These are phyloP conservation scores for Fonsecaea monophora DNA, from an alignment of 2,329 filamentous ascomycete genomes.

Conservation along the genomic window DNA sequence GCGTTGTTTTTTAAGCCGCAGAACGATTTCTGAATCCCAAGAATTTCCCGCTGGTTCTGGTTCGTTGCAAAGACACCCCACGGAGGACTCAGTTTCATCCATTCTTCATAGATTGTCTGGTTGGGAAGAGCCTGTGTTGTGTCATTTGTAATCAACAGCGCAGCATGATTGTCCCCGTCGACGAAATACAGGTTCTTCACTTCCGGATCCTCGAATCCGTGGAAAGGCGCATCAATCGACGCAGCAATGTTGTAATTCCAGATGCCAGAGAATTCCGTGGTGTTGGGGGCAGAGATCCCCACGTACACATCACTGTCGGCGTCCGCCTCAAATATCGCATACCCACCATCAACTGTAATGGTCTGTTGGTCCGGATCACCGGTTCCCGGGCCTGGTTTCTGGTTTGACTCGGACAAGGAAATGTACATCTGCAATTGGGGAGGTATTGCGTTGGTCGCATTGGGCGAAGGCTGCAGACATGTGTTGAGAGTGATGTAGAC, in stretches of 20 bases:
- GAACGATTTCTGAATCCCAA: constrained; percentile 78
- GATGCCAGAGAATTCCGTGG: constrained; percentile 66
- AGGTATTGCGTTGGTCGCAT: constrained; percentile 58
- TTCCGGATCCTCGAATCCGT: constrained; percentile 50
- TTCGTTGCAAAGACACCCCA: constrained; percentile 81
- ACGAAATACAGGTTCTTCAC: constrained; percentile 75
- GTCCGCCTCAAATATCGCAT: constrained; percentile 68
- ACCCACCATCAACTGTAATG: constrained; percentile 69
- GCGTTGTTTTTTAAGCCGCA: constrained; percentile 77
- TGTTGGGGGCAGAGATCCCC: constrained; percentile 72
- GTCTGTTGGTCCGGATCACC: constrained; percentile 55
- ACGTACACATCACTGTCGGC: constrained; percentile 75
- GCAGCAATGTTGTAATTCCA: constrained; percentile 85
- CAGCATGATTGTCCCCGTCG: constrained; percentile 81
- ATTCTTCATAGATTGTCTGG: constrained; percentile 59
- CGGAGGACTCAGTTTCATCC: constrained; percentile 65
- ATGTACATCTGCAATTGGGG: constrained; percentile 81
- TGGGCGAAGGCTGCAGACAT: constrained; percentile 74
- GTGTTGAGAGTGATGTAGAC: constrained; percentile 87
- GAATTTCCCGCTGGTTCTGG: constrained; percentile 63
- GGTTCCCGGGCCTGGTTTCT: constrained; percentile 68
- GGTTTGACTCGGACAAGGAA: constrained; percentile 69
- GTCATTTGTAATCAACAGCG: constrained; percentile 79
- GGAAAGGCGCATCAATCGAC: constrained; percentile 79
- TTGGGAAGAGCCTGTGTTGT: constrained; percentile 62